Evolutionary conservation across 306 rosid genomes (phyloP), one percentile per base, ranked within the genome.

Genomic region (Fagus sylvatica): DNA sequence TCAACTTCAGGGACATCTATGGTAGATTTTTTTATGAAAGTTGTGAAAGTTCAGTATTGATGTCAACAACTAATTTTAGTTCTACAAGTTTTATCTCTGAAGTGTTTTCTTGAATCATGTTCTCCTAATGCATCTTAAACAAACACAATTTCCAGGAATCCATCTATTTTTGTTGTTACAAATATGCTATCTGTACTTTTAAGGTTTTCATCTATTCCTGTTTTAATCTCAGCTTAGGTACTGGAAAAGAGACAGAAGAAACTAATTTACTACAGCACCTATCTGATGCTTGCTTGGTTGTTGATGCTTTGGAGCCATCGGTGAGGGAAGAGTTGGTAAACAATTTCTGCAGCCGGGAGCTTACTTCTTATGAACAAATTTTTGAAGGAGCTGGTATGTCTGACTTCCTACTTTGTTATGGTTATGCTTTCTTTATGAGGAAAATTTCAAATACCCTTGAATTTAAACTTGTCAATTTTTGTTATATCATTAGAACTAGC

Each of bases 351-450:
- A 91, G 86, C 81, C 84, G 98, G 83, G 99, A 95, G 84, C 97
- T 95, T 72, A 95, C 98, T 60, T 93, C 99, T 2, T 93, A 95
- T 67, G 98, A 95, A 80, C 99, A 95, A 79, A 95, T 95, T 80
- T 95, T 95, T 90, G 99, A 95, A 87, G 99, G 98, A 91, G 94
- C 99, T 69, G 99, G 99, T 95, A 54, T 78, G 93, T 85, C 77
- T 66, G 11, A 57, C 78, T 77, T 65, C 72, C 30, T 61, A 53
- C 64, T 55, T 57, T 54, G 17, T 77, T 75, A 65, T 59, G 67
- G 75, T 71, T 80, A 54, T 80, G 71, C 69, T 75, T 75, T 53
- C 67, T 36, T 69, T 36, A 76, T 78, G 43, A 13, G 64, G 41
- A 72, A 67, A 69, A 55, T 67, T 39, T 66, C 59, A 64, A 71